phyloP scores from a whole-genome alignment of 2,329 filamentous ascomycete genomes.

The Colletotrichum lindemuthianum region DNA sequence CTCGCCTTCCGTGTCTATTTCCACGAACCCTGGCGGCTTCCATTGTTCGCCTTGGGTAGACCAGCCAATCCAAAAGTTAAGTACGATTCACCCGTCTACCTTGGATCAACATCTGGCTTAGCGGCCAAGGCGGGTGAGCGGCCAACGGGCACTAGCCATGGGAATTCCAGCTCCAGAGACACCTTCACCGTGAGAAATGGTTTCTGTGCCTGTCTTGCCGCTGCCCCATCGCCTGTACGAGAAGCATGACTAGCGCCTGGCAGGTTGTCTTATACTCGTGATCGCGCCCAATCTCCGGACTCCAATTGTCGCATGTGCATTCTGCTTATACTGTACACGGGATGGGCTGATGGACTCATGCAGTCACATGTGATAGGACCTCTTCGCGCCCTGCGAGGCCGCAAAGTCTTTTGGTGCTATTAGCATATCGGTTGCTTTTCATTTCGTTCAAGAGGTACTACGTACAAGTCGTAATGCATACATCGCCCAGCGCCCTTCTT shows the following conservation, averaged over 20 bases:
- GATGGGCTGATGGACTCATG: conserved; percentile 16
- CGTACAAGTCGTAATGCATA: conserved; percentile 32
- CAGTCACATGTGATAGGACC: conserved; percentile 30
- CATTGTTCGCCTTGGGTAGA: background rate
- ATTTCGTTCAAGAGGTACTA: conserved; percentile 8
- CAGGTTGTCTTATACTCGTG: conserved; percentile 21
- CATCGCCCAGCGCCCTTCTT: background rate
- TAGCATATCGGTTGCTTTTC: conserved; percentile 11
- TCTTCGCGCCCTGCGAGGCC: conserved; percentile 1
- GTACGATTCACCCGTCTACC: background rate
- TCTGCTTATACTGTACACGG: conserved; percentile 10
- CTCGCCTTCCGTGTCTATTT: background rate
- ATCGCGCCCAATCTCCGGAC: conserved; percentile 13
- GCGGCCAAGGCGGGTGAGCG: conserved; percentile 28
- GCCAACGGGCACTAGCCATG: conserved; percentile 34
- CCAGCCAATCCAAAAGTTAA: background rate
- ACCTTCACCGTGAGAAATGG: background rate
- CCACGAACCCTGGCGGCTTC: conserved; percentile 22
- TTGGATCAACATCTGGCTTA: conserved; percentile 12
- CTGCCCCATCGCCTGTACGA: conserved; percentile 8
- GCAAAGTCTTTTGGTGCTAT: conserved; percentile 1
- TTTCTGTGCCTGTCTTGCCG: conserved; percentile 1
- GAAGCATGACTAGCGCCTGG: conserved; percentile 21
- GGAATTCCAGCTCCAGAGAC: conserved; percentile 13
- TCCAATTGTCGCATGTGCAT: conserved; percentile 30